These are phyloP conservation scores for Cryptomeria japonica DNA, from an alignment of 75 land plant genomes.

Conservation along the genomic window DNA sequence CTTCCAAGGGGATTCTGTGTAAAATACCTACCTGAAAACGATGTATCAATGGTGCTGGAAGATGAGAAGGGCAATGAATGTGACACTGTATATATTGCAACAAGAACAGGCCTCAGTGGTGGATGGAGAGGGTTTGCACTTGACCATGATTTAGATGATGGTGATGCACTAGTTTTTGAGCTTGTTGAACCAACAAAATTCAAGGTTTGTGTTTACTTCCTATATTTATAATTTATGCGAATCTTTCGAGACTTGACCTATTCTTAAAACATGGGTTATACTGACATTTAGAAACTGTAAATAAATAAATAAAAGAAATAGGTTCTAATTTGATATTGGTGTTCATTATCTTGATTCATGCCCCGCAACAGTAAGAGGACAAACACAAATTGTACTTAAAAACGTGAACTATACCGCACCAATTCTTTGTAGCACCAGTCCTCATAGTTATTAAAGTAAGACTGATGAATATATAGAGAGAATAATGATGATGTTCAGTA, in stretches of 20 bases:
- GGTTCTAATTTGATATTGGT: not conserved
- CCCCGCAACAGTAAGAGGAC: not conserved
- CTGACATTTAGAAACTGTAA: not conserved
- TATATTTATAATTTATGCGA: not conserved
- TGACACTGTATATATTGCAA: constrained; percentile 60
- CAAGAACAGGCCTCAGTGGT: constrained; percentile 73
- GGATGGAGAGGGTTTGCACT: constrained; percentile 84
- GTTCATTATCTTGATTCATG: not conserved
- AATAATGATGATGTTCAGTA: not conserved
- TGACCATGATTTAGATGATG: constrained; percentile 69
- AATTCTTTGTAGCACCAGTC: not conserved
- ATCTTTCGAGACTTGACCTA: not conserved
- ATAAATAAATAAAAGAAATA: not conserved
- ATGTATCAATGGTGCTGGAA: constrained; percentile 48
- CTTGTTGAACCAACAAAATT: constrained; percentile 53
- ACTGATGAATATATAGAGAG: not conserved
- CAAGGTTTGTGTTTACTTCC: constrained; percentile 41
- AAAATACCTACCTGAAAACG: constrained; percentile 43
- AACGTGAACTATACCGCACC: not conserved
- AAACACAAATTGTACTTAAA: not conserved
- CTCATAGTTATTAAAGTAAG: not conserved
- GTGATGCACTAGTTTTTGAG: constrained; percentile 76
- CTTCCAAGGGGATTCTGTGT: constrained; percentile 64
- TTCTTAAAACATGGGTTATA: not conserved
- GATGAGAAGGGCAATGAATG: constrained; percentile 57